Evolutionary conservation across 371 early-diverging fungal genomes (phyloP).

Genomic region (Blastocladiella emersonii): DNA sequence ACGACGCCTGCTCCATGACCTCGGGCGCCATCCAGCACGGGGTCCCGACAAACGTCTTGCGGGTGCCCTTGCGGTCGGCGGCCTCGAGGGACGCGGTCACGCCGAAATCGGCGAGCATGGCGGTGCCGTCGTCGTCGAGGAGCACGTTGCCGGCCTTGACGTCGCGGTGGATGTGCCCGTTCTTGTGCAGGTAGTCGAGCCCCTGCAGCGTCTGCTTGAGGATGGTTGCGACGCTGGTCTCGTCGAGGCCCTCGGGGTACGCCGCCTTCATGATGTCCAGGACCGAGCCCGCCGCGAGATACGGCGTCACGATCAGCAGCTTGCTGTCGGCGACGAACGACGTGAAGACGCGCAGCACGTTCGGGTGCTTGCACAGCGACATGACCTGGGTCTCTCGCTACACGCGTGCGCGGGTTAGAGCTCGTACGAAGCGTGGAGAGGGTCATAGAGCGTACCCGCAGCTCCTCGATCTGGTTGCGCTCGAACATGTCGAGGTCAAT

Average conservation of each 20-base stretch:
- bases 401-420: not conserved
- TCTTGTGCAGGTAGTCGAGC: constrained; percentile 69
- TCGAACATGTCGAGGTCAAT: constrained; percentile 88
- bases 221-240: constrained; percentile 63
- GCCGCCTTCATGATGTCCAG: constrained; percentile 76
- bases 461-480: constrained; percentile 82
- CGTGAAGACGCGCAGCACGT: constrained; percentile 66
- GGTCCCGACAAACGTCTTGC: constrained; percentile 86
- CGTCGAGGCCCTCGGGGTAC: constrained; percentile 72
- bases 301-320: constrained; percentile 72
- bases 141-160: constrained; percentile 4
- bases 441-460: constrained; percentile 46
- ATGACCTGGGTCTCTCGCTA: constrained; percentile 75
- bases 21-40: constrained; percentile 29
- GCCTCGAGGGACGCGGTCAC: constrained; percentile 66
- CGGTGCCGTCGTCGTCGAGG: constrained; percentile 48
- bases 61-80: constrained; percentile 51
- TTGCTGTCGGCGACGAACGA: constrained; percentile 68
- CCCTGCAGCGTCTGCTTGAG: constrained; percentile 74
- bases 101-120: constrained; percentile 80
- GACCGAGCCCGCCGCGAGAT: constrained; percentile 62
- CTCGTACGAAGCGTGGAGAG: not conserved
- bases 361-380: constrained; percentile 70
- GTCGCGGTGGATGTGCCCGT: constrained; percentile 69
- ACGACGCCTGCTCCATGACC: constrained; percentile 49